Evolutionary conservation across 2,329 filamentous ascomycete species (phyloP), one percentile per base, ranked within the genome.

Genomic region (Shiraia sp.): DNA sequence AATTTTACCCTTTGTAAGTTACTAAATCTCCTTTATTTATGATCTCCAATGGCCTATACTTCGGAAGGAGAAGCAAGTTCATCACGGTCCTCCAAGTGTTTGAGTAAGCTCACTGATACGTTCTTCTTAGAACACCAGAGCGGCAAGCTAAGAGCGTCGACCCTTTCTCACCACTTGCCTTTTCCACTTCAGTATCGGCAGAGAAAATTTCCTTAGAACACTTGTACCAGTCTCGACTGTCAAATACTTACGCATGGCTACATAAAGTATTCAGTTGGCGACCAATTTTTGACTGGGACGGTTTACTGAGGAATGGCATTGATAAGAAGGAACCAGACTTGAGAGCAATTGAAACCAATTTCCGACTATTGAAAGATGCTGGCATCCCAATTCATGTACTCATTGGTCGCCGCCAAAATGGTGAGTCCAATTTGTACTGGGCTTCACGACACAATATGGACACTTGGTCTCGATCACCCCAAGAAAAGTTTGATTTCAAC

Each of bases 221-320:
- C 32, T 10, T 10, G 12, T n/a, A 32, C 16, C 14, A 42, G 2
- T 45, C 45, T 29, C 23, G 9, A 1, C 47, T 32, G 36, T 24
- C 31, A 12, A 24, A 15, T 36, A 2, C 51, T 9, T 59, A 57
- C 27, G 12, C n/a, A n/a, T 64, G 54, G 53, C 35, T 64, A 12
- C 37, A 53, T 10, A n/a, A 36, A 12, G 49, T 34, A 0, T 56
- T 65, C 33, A 31, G 39, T 1, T 63, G 61, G 61, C 46, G 49
- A 8, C 59, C 61, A 7, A 36, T 60, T 6, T 61, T 61, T 40
- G 59, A 64, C 34, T 64, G 57, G 59, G 57, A 61, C 28, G 50
- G 40, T 40, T 53, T 59, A 31, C 49, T 60, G 46, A 32, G 15
- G 12, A 17, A 25, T 3, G 32, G 33, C n/a, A 13, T 16, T 8